Conservation (phyloP, 192 early-diverging fungal genomes). For the Coemansia sp. region DNA sequence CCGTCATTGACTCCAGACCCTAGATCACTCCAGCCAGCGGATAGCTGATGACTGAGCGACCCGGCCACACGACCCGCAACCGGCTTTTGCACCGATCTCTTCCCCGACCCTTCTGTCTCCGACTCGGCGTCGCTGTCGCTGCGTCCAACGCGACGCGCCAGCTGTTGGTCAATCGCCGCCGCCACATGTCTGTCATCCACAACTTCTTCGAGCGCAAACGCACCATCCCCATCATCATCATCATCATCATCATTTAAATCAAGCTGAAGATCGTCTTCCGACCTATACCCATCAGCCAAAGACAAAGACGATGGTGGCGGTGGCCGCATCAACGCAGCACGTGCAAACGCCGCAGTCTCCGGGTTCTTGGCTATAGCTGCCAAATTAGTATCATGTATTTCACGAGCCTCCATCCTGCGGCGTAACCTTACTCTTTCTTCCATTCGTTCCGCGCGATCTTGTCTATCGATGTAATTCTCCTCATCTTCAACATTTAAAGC, state of each 20-base stretch:
- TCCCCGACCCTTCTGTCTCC: not conserved
- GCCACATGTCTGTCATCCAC: slow-evolving; percentile 28
- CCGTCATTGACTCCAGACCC: not conserved
- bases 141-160: slow-evolving; percentile 16
- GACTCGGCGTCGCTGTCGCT: slow-evolving; percentile 34
- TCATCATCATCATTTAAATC: not conserved
- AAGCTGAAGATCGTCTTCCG: slow-evolving; percentile 12
- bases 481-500: slow-evolving; percentile 34
- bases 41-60: not conserved
- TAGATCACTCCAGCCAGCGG: not conserved
- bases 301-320: not conserved
- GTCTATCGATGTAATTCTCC: slow-evolving; percentile 49
- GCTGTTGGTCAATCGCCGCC: slow-evolving; percentile 23
- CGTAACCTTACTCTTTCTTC: slow-evolving; percentile 30
- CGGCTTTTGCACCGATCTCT: not conserved
- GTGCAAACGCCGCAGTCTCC: slow-evolving; percentile 57
- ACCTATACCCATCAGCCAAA: not conserved
- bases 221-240: slow-evolving; percentile 9
- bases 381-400: slow-evolving; percentile 46
- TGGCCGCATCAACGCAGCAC: slow-evolving; percentile 47
- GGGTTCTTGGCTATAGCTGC: slow-evolving; percentile 52
- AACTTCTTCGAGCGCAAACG: slow-evolving; percentile 34
- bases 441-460: slow-evolving; percentile 48
- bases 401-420: slow-evolving; percentile 22
- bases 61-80: not conserved